These are phyloP conservation scores for Cyamopsis tetragonoloba DNA, from an alignment of 306 rosid genomes.

Conservation along the genomic window DNA sequence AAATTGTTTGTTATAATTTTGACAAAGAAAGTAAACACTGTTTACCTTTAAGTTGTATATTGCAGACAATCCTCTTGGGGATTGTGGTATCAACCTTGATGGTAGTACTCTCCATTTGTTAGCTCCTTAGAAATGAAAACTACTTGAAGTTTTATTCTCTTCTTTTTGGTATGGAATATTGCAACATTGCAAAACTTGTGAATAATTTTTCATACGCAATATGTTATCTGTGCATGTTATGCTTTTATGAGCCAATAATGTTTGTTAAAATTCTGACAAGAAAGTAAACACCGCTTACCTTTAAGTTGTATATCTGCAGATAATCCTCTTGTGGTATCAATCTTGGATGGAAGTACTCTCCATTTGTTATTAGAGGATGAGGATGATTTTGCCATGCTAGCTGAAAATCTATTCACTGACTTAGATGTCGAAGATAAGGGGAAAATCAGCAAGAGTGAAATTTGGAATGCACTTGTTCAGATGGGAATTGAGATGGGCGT, in stretches of 20 bases:
- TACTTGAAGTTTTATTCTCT: background rate
- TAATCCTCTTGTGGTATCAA: conserved; percentile 71
- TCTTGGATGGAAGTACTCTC: conserved; percentile 78
- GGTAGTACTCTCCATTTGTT: conserved; percentile 60
- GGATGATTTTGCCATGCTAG: conserved; percentile 95
- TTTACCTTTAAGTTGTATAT: conserved; percentile 17
- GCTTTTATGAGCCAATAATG: background rate
- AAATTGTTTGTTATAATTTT: background rate
- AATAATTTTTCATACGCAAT: background rate
- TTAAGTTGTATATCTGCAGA: conserved; percentile 40
- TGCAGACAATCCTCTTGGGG: conserved; percentile 77
- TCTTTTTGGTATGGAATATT: background rate
- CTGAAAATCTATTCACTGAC: conserved; percentile 81
- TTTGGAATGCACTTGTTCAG: conserved; percentile 63
- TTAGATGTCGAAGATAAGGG: conserved; percentile 87
- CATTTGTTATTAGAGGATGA: conserved; percentile 72
- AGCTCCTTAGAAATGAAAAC: too few species aligned
- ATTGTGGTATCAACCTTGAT: conserved; percentile 70
- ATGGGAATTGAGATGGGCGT: conserved; percentile 98
- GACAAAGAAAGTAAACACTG: background rate
- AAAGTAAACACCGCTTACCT: background rate
- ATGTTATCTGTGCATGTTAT: background rate
- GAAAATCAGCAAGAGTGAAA: conserved; percentile 71
- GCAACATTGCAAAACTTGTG: background rate
- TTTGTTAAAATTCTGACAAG: background rate